phyloP scores from a whole-genome alignment of 352 stramenopile genomes.

The Blastocystis hominis region DNA sequence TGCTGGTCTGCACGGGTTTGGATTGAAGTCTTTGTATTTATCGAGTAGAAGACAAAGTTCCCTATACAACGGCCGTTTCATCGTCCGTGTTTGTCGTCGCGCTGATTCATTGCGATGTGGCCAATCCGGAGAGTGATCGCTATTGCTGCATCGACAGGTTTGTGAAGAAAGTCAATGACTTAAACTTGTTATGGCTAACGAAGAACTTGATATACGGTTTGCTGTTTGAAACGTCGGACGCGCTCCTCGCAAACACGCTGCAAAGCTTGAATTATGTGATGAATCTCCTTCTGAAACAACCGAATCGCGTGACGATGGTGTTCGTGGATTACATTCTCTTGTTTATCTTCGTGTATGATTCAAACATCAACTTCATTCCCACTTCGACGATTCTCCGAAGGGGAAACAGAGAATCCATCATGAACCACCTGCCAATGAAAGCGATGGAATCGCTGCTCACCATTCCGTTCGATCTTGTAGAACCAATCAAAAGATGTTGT shows the following conservation, averaged over 20 bases:
- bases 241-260: not conserved
- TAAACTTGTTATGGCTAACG: not conserved
- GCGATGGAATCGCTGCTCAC: not conserved
- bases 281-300: not conserved
- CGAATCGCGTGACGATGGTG: not conserved
- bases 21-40: not conserved
- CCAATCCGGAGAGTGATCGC: not conserved
- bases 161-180: not conserved
- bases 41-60: not conserved
- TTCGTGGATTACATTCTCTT: not conserved
- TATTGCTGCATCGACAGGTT: not conserved
- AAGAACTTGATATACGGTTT: not conserved
- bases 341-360: not conserved
- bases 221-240: not conserved
- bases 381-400: not conserved
- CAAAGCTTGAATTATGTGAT: not conserved
- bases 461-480: not conserved
- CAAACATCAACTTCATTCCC: not conserved
- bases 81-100: not conserved
- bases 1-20: not conserved
- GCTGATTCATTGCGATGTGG: not conserved
- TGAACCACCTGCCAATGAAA: not conserved
- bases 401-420: not conserved
- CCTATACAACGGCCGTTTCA: not conserved
- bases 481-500: not conserved